A percentile compares a stretch with the other conserved stretches of the same genome.
These are phyloP conservation scores for Venturia carpophila DNA, from an alignment of 2,329 filamentous ascomycete species.

Conservation along the genomic window DNA sequence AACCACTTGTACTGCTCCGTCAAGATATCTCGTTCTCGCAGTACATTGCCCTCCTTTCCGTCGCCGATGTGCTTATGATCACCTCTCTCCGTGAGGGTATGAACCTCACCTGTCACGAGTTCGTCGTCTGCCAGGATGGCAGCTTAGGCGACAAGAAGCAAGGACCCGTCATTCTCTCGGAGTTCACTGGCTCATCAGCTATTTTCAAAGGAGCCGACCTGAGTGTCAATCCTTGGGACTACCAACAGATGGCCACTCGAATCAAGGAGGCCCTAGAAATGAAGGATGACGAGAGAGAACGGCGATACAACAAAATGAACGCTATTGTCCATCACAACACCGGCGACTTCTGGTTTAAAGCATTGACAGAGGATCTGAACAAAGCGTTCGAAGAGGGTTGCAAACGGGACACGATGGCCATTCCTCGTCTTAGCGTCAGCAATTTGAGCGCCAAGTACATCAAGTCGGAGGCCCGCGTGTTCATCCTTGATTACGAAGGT, in stretches of 20 bases:
- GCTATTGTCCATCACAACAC: conserved; percentile 71
- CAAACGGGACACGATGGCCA: conserved; percentile 72
- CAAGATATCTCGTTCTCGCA: conserved; percentile 91
- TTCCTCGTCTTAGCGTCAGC: conserved; percentile 71
- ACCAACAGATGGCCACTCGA: conserved; percentile 76
- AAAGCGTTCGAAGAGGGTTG: conserved; percentile 78
- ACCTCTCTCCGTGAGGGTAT: conserved; percentile 93
- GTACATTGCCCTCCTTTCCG: conserved; percentile 82
- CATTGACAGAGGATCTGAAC: conserved; percentile 62
- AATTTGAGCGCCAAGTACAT: conserved; percentile 59
- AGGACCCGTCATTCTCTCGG: conserved; percentile 82
- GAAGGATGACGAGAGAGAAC: conserved; percentile 61
- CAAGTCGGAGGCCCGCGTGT: conserved; percentile 59
- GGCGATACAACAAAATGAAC: conserved; percentile 67
- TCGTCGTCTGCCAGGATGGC: conserved; percentile 86
- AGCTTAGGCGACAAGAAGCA: conserved; percentile 64
- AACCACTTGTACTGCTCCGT: conserved; percentile 86
- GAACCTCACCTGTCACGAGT: conserved; percentile 94
- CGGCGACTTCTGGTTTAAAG: conserved; percentile 76
- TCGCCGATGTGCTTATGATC: conserved; percentile 88
- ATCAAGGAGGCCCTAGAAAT: conserved; percentile 81
- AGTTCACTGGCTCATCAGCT: conserved; percentile 87
- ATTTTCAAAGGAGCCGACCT: conserved; percentile 76
- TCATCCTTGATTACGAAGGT: conserved; percentile 90
- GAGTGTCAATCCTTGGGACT: conserved; percentile 92